These are phyloP conservation scores for Penicillium herquei DNA, from an alignment of 495 filamentous ascomycete genomes.

Conservation along the genomic window DNA sequence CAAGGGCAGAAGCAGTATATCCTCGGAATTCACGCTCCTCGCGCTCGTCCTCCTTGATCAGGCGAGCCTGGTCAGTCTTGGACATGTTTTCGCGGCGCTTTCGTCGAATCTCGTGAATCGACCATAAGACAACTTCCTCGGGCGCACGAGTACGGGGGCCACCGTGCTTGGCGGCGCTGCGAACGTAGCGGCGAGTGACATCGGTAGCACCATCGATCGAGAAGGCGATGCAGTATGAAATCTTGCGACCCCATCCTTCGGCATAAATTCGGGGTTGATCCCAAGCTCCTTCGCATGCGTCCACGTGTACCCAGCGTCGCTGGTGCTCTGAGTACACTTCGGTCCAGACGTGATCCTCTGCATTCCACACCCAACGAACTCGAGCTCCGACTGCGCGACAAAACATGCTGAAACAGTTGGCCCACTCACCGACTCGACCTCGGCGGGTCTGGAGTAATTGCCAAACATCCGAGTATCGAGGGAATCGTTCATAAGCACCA, in stretches of 20 bases:
- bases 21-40: slow-evolving; percentile 82
- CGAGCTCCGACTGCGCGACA: slow-evolving; percentile 88
- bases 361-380: slow-evolving; percentile 98
- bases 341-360: slow-evolving; percentile 96
- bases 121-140: slow-evolving; percentile 85
- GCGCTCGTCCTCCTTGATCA: slow-evolving; percentile 84
- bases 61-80: slow-evolving; percentile 75
- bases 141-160: slow-evolving; percentile 68
- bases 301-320: slow-evolving; percentile 94
- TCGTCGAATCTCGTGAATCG: slow-evolving; percentile 83
- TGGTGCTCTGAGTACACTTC: slow-evolving; percentile 95
- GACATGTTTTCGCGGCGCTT: slow-evolving; percentile 73
- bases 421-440: slow-evolving; percentile 93
- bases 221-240: slow-evolving; percentile 96
- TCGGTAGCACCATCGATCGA: slow-evolving; percentile 93
- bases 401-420: slow-evolving; percentile 98
- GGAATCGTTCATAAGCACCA: slow-evolving; percentile 79
- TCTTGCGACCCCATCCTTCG: slow-evolving; percentile 91
- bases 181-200: slow-evolving; percentile 93
- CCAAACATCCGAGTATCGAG: slow-evolving; percentile 96
- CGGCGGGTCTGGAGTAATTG: slow-evolving; percentile 79
- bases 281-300: slow-evolving; percentile 92
- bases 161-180: slow-evolving; percentile 71
- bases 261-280: slow-evolving; percentile 91
- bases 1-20: slow-evolving; percentile 72